These are phyloP conservation scores for Salvia sclarea DNA, from an alignment of 305 asterid genomes.

Conservation along the genomic window DNA sequence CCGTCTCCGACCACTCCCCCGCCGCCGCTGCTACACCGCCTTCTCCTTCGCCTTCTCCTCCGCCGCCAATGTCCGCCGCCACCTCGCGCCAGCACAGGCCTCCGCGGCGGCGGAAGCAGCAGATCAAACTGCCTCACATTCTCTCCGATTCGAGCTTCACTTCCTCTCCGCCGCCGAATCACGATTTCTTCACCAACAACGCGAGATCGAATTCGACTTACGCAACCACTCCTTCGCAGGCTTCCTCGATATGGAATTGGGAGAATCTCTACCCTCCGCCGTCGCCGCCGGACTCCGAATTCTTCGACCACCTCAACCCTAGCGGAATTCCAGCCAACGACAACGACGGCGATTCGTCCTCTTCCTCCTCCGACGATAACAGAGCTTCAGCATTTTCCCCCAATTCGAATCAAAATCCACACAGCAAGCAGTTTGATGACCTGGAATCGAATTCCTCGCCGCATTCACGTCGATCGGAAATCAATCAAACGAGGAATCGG, in stretches of 20 bases:
- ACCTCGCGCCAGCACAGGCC: constrained; percentile 40
- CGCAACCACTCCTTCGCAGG: constrained; percentile 70
- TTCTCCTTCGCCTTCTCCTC: constrained; percentile 43
- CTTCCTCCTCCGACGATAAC: constrained; percentile 33
- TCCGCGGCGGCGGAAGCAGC: constrained; percentile 45
- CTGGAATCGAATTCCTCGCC: too few species aligned
- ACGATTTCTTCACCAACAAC: constrained; percentile 41
- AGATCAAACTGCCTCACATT: constrained; percentile 63
- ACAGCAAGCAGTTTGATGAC: constrained; percentile 49
- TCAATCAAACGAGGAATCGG: too few species aligned
- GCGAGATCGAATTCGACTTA: constrained; percentile 58
- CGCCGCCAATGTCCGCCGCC: constrained; percentile 45
- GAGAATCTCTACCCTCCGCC: constrained; percentile 88
- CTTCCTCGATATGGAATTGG: constrained; percentile 95
- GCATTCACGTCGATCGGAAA: too few species aligned
- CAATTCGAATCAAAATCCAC: constrained; percentile 37
- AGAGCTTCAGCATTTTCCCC: constrained; percentile 43
- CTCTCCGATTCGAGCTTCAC: constrained; percentile 76
- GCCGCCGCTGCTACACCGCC: too few species aligned
- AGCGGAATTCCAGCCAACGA: constrained; percentile 16
- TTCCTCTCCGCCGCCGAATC: constrained; percentile 51
- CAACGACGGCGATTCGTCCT: constrained; percentile 23
- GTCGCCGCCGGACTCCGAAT: constrained; percentile 87
- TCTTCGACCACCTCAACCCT: constrained; percentile 48
- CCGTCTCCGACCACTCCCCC: too few species aligned